These are phyloP conservation scores for Artemisia argyi DNA, from an alignment of 129 eudicot species.

Conservation along the genomic window DNA sequence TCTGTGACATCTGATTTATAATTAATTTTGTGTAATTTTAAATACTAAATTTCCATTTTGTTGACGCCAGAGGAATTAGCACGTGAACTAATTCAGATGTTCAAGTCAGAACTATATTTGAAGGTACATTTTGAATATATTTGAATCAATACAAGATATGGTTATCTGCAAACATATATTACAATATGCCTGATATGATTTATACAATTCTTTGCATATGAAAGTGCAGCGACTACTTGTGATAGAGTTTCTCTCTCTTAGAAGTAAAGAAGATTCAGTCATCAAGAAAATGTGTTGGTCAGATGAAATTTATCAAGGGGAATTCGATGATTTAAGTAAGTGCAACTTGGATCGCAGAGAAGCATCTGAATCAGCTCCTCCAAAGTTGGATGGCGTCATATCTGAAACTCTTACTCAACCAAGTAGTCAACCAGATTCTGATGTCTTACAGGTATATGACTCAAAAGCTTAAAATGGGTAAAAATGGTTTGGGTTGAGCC, in stretches of 20 bases:
- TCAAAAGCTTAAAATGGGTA: neutral
- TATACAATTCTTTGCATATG: conserved; percentile 16
- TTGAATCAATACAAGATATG: neutral
- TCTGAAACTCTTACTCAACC: conserved; percentile 29
- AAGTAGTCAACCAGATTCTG: conserved; percentile 37
- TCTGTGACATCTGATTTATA: no score
- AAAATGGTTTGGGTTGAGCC: neutral
- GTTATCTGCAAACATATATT: neutral
- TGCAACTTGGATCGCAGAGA: conserved; percentile 53
- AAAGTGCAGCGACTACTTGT: conserved; percentile 78
- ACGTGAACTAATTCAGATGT: conserved; percentile 69
- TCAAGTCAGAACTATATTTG: conserved; percentile 55
- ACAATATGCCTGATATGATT: conserved; percentile 8
- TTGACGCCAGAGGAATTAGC: conserved; percentile 66
- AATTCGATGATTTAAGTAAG: conserved; percentile 54
- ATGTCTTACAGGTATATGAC: conserved; percentile 66
- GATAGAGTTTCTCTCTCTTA: conserved; percentile 63
- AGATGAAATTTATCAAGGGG: conserved; percentile 76
- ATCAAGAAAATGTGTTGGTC: conserved; percentile 43
- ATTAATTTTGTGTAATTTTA: no score
- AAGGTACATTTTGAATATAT: conserved; percentile 46
- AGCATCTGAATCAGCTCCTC: conserved; percentile 37
- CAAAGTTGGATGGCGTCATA: conserved; percentile 35
- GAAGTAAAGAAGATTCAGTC: conserved; percentile 34
- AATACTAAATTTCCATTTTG: neutral